Base-by-base conservation (phyloP, 176 grass and related monocot species). In the Themeda triandra region DNA sequence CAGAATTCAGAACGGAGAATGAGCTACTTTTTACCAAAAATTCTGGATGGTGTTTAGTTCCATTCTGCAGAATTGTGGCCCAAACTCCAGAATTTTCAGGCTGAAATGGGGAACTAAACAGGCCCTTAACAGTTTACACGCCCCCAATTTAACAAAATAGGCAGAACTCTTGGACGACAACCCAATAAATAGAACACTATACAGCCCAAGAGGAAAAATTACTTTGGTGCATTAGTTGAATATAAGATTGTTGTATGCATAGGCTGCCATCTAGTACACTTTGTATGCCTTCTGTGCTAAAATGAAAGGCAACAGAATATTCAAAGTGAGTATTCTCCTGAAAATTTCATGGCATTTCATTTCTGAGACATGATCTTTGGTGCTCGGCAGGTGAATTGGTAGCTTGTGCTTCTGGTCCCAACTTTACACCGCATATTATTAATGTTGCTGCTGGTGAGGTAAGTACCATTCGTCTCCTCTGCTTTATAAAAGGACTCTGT, bases 391-490 rank as follows among this genome's bases (percentile, higher is more conserved):
- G 89, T 60, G 91, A 92, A 69, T 83, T 94, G 81, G 75, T 91
- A 59, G 80, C 87, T 75, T 96, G 96, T 80, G 87, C 89, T 84
- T 88, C 96, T 54, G 93, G 93, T 21, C 83, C 93, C 51, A 98
- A 96, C 80, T 98, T 98, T 78, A 90, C 87, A 70, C 93, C 96
- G 49, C 96, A 98, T 86, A 88, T 98, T 81, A 87, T 98, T 80
- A 92, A 75, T 69, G 89, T 98, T 88, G 78, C 88, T 73, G 83
- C 89, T 25, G 96, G 96, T 21, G 96, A 98, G 91, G 96, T 98
- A 95, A 54, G 83, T 62, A 54, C 24, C 6, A 87, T 72, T 3
- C 58, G 2, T 73, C 63, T 83, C 37, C 28, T 56, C 28, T 35
- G 27, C 24, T 71, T 48, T 13, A 14, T 74, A 32, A 29, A 78